Conservation (phyloP, 2,329 filamentous ascomycete genomes). For the Aspergillus versicolor region DNA sequence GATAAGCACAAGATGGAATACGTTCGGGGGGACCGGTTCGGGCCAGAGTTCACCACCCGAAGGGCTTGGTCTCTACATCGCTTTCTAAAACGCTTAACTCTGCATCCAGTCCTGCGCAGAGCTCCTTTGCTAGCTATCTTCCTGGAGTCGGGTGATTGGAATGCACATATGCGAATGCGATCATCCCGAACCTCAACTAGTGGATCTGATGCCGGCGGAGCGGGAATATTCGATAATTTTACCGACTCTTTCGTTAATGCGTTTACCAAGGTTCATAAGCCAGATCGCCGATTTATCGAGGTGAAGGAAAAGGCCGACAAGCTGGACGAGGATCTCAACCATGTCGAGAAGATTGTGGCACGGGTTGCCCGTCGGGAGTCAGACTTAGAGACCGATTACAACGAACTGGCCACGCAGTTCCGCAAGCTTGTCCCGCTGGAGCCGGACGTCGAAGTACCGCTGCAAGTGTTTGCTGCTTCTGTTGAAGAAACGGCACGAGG, state of each 20-base stretch:
- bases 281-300: constrained; percentile 91
- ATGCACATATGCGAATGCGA: constrained; percentile 85
- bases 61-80: constrained; percentile 87
- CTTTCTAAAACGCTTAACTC: constrained; percentile 79
- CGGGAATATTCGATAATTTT: constrained; percentile 86
- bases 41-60: constrained; percentile 83
- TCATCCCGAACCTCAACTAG: constrained; percentile 62
- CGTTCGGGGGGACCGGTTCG: constrained; percentile 93
- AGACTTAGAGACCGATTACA: constrained; percentile 84
- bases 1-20: constrained; percentile 99
- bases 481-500: constrained; percentile 80
- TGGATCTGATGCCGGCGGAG: constrained; percentile 43
- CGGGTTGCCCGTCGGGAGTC: constrained; percentile 83
- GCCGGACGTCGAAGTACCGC: constrained; percentile 75
- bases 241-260: constrained; percentile 96
- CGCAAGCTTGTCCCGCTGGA: constrained; percentile 89
- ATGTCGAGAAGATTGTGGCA: constrained; percentile 94
- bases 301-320: constrained; percentile 91
- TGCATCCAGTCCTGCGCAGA: constrained; percentile 85
- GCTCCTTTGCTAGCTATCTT: constrained; percentile 82
- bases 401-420: constrained; percentile 89
- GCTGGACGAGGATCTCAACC: constrained; percentile 85
- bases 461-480: constrained; percentile 82
- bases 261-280: constrained; percentile 94
- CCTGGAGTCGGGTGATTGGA: constrained; percentile 93